Base-by-base conservation (phyloP, 768 basidiomycete genomes). In the Collybia nuda region DNA sequence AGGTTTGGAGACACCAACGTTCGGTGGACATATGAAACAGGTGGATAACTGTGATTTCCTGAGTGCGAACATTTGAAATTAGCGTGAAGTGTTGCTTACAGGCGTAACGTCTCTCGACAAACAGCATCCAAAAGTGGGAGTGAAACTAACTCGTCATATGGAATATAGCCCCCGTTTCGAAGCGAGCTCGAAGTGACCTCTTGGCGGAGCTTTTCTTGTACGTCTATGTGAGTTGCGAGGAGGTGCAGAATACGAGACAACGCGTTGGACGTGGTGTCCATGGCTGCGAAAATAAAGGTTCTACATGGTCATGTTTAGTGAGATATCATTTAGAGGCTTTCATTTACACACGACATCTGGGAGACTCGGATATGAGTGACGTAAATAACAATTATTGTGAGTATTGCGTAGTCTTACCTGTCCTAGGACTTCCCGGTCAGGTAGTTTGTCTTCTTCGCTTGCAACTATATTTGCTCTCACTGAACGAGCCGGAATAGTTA, bases 61-160 rank as follows among this genome's bases (percentile, higher is more conserved):
- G 29, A 15, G n/a, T 6, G 40, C 28, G 38, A 35, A 12, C 11
- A 21, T 29, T 12, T 17, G 28, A 22, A 21, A 19, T 18, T n/a
- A 17, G 15, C 41, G 24, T 7, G 2, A 32, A 24, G 1, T n/a
- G 11, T 9, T 35, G 50, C 61, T 48, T 44, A 69, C 66, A 70
- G 48, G 26, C 71, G 65, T 24, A 71, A 51, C 1, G 69, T 72
- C 49, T 71, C 70, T 24, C 67, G 59, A 44, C 62, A 65, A 12
- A 72, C 56, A 3, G 70, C 68, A 53, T 72, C 66, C n/a, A 72
- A 55, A 37, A 63, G 66, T 1, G 67, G 62, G n/a, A 73, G 54
- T 0, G 52, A 42, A 11, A 60, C 53, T 7, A 72, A 50, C 11
- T 62, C 53, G 26, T 68, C 68, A 24, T 67, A 67, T 1, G 48